Evolutionary conservation across 1,284 basidiomycete genomes (phyloP).

Genomic region (Apiotrichum akiyoshidainum): DNA sequence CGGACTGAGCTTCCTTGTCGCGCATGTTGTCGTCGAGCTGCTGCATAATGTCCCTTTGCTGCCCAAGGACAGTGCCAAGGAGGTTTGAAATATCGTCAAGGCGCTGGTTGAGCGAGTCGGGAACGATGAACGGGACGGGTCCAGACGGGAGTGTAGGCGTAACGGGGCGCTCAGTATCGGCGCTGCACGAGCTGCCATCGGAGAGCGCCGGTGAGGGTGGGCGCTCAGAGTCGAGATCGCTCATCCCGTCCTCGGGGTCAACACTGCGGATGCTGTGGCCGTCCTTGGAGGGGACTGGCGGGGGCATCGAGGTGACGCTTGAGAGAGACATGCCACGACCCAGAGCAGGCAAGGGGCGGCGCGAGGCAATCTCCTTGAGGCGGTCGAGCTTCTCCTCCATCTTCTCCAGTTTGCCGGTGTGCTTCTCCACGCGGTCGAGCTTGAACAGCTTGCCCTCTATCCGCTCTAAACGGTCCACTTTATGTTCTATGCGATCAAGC

Average conservation of each 20-base stretch:
- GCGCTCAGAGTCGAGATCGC: background rate
- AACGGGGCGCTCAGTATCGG: slow-evolving; percentile 37
- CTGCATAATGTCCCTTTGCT: slow-evolving; percentile 34
- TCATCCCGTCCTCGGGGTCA: slow-evolving; percentile 20
- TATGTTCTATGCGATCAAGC: slow-evolving; percentile 47
- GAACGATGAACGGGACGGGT: slow-evolving; percentile 25
- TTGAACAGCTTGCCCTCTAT: slow-evolving; percentile 10
- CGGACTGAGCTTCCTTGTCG: slow-evolving; percentile 19
- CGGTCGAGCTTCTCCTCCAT: slow-evolving; percentile 1
- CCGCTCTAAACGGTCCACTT: slow-evolving; percentile 22
- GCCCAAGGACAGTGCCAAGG: slow-evolving; percentile 39
- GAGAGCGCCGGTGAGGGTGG: slow-evolving; percentile 1
- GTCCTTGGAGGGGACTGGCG: slow-evolving; percentile 40
- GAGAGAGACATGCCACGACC: slow-evolving; percentile 1
- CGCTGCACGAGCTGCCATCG: slow-evolving; percentile 20
- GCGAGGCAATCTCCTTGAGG: background rate
- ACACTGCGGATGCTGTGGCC: slow-evolving; percentile 13
- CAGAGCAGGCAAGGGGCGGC: background rate
- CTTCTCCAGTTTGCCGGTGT: slow-evolving; percentile 5
- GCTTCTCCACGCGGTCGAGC: slow-evolving; percentile 9
- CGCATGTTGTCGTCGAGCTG: slow-evolving; percentile 19
- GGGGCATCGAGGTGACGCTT: slow-evolving; percentile 20
- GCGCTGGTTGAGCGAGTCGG: slow-evolving; percentile 23
- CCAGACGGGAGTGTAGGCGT: slow-evolving; percentile 30
- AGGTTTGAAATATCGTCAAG: slow-evolving; percentile 41